These are phyloP conservation scores for Tricholoma sp. DNA, from an alignment of 768 basidiomycete species.

Conservation along the genomic window DNA sequence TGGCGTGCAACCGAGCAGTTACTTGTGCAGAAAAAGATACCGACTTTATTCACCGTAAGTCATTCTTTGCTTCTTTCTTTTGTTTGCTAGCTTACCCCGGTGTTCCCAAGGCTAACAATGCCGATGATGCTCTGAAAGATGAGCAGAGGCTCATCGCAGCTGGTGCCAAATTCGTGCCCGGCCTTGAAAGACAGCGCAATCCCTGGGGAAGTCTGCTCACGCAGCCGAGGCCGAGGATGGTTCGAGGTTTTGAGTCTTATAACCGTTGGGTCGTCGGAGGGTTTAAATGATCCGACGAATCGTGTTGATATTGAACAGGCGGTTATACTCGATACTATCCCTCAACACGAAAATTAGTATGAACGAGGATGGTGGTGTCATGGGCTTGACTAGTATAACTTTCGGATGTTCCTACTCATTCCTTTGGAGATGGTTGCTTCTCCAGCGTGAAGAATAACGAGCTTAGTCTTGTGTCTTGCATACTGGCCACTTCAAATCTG, in stretches of 20 bases:
- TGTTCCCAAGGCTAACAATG: background rate
- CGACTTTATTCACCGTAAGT: conserved; percentile 23
- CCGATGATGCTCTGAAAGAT: background rate
- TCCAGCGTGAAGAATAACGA: no score
- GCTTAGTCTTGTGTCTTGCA: no score
- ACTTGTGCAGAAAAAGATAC: conserved; percentile 17
- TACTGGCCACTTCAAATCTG: background rate
- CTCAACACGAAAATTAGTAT: no score
- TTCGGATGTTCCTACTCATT: no score
- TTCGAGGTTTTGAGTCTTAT: background rate
- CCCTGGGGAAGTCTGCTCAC: conserved; percentile 1
- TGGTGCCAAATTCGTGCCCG: background rate
- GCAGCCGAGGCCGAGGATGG: background rate
- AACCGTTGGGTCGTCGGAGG: conserved; percentile 1
- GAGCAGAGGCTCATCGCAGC: background rate
- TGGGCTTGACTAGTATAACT: no score
- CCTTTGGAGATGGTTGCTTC: no score
- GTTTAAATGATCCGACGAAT: background rate
- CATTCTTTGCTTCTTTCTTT: background rate
- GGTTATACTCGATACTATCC: no score
- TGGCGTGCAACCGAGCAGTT: conserved; percentile 18
- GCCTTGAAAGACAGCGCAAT: background rate
- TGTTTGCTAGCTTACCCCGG: background rate
- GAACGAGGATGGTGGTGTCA: no score
- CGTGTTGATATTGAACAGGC: no score